Evolutionary conservation across 2,329 filamentous ascomycete genomes (phyloP).

Genomic region (Claviceps spartinae): DNA sequence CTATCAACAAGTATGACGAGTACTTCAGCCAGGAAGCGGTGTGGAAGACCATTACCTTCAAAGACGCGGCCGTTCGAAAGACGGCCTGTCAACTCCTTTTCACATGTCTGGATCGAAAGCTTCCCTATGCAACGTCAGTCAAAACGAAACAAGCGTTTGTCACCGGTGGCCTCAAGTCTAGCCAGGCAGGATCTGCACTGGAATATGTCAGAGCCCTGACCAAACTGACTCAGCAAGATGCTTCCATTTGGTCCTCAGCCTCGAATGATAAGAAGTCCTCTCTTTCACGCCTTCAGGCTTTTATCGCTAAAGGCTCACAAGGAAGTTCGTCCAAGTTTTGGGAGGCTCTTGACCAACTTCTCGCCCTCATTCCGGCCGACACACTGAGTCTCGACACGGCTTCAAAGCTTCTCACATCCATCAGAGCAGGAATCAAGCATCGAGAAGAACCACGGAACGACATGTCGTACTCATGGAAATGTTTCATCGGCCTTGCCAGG

Average conservation of each 20-base stretch:
- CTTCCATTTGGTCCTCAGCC: slow-evolving; percentile 57
- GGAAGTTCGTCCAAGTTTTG: slow-evolving; percentile 61
- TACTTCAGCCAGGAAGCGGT: slow-evolving; percentile 54
- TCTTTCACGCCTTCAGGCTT: slow-evolving; percentile 47
- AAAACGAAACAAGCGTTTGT: slow-evolving; percentile 49
- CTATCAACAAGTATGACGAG: slow-evolving; percentile 46
- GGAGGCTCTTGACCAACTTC: slow-evolving; percentile 49
- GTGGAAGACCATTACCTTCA: slow-evolving; percentile 53
- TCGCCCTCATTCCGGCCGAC: slow-evolving; percentile 44
- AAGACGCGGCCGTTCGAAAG: slow-evolving; percentile 40
- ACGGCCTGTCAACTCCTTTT: slow-evolving; percentile 37
- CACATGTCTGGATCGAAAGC: slow-evolving; percentile 32
- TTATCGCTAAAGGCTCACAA: slow-evolving; percentile 75
- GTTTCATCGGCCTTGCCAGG: slow-evolving; percentile 54
- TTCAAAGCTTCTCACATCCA: slow-evolving; percentile 47
- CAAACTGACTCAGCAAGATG: slow-evolving; percentile 48
- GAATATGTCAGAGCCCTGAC: slow-evolving; percentile 57
- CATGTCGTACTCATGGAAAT: slow-evolving; percentile 55
- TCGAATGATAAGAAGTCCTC: slow-evolving; percentile 38
- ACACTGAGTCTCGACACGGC: slow-evolving; percentile 34
- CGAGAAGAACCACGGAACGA: slow-evolving; percentile 64
- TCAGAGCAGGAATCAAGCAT: slow-evolving; percentile 56
- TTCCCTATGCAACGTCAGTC: slow-evolving; percentile 35
- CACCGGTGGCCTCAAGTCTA: slow-evolving; percentile 56
- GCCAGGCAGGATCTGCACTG: slow-evolving; percentile 60